Base-by-base conservation (phyloP, 306 rosid species). In the Gillenia trifoliata region DNA sequence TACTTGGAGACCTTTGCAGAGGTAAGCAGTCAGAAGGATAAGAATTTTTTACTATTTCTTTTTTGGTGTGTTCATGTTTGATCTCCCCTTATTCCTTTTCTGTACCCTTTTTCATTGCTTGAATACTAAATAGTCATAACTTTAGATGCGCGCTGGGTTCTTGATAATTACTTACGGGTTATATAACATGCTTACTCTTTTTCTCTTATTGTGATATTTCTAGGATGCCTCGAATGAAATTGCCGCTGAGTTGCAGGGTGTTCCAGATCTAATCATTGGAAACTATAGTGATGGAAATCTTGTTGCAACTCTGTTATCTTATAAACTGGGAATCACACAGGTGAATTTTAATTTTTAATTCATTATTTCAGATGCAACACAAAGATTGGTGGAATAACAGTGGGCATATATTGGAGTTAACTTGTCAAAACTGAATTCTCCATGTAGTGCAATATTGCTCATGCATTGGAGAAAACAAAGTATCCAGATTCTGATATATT, bases 401-500 rank as follows among this genome's bases (percentile, higher is more conserved):
- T 5, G 19, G 33, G n/a, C 54, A 15, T 55, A 15, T 54, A 11
- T 25, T 36, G 26, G 7, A 9, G 28, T 72, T 57, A 38, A 38
- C 19, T 55, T 57, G 4, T 15, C 47, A 26, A 67, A 55, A 41
- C 8, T 8, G 10, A 56, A 54, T 66, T 66, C 41, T 75, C 38
- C 66, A 11, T 28, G 38, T 41, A 75, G 57, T 54, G 72, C 41
- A 66, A 66, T 2, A 54, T 75, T 54, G 73, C 73, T 38, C 66
- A 75, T 54, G 73, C 66, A 28, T 56, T 75, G 29, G 73, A 66
- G 66, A 75, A 75, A 50, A 75, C 98, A 57, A 94, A 94, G 81
- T 91, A 91, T 81, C 92, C 96, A 15, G 96, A 94, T 75, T 94
- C 98, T 41, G 96, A 87, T 78, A 78, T 88, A 73, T 90, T 83